A percentile compares a stretch with the other conserved stretches of the same genome.
These are phyloP conservation scores for Marasmius sp. DNA, from an alignment of 1,284 basidiomycete species.

Conservation along the genomic window DNA sequence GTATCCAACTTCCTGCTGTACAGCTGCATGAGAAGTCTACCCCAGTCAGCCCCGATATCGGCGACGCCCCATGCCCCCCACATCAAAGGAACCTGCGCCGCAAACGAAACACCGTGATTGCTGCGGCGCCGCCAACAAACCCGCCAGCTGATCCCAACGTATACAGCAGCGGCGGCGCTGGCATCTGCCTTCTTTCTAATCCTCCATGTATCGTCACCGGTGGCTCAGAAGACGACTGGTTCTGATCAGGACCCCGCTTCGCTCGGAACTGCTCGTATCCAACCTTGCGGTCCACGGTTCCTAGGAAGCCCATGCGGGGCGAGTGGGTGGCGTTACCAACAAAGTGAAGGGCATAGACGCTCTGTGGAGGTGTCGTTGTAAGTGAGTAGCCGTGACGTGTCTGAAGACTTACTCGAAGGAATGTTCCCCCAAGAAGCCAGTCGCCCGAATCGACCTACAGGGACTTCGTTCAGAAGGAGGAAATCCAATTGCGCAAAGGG, in stretches of 20 bases:
- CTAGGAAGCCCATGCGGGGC: conserved; percentile 48
- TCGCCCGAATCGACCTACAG: conserved; percentile 56
- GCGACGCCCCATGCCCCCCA: not conserved
- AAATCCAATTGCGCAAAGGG: not conserved
- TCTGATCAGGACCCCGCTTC: conserved; percentile 44
- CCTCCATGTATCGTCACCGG: conserved; percentile 16
- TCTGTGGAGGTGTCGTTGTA: conserved; percentile 30
- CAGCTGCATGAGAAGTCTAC: not conserved
- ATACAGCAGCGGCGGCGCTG: conserved; percentile 9
- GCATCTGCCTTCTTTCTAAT: not conserved
- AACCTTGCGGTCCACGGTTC: conserved; percentile 40
- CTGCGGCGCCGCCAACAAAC: conserved; percentile 16
- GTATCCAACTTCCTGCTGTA: too few species aligned
- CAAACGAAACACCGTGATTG: conserved; percentile 11
- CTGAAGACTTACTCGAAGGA: conserved; percentile 46
- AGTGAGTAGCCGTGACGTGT: not conserved
- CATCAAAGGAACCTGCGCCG: not conserved
- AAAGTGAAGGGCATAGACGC: conserved; percentile 54
- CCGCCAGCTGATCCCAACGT: conserved; percentile 13
- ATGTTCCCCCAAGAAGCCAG: conserved; percentile 61
- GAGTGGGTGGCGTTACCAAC: conserved; percentile 38
- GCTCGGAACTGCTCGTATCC: conserved; percentile 41
- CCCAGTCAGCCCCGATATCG: not conserved
- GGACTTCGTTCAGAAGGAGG: not conserved
- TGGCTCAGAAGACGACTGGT: conserved; percentile 22